These are phyloP conservation scores for Moricandia arvensis DNA, from an alignment of 345 rosid species.

Conservation along the genomic window DNA sequence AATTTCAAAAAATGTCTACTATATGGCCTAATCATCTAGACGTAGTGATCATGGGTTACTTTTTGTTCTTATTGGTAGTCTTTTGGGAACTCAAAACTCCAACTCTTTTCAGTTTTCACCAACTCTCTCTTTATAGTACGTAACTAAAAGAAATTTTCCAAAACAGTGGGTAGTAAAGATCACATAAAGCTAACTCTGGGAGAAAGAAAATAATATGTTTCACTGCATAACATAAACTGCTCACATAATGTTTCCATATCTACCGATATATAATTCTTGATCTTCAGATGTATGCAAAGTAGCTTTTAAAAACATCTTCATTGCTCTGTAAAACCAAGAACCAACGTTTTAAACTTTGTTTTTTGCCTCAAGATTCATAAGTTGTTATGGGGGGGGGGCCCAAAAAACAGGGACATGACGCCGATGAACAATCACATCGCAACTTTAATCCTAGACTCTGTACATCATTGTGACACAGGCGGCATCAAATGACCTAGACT, in stretches of 20 bases:
- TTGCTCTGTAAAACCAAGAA: conserved; percentile 10
- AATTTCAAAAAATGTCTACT: not conserved
- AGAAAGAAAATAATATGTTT: not conserved
- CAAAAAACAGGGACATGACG: conserved; percentile 7
- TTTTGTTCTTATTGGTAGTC: not conserved
- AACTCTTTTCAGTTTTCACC: conserved; percentile 29
- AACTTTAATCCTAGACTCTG: conserved; percentile 8
- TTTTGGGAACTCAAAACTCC: conserved; percentile 10
- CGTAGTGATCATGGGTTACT: not conserved
- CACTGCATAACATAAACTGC: not conserved
- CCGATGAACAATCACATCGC: conserved; percentile 9
- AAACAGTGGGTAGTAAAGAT: not conserved
- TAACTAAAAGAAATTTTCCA: not conserved
- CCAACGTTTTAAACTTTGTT: not conserved
- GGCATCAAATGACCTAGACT: conserved; percentile 22
- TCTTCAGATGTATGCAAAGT: conserved; percentile 2
- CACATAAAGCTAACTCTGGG: conserved; percentile 9
- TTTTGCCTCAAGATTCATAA: not conserved
- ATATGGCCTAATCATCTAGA: not conserved
- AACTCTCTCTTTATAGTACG: conserved; percentile 11
- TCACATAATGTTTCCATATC: not conserved
- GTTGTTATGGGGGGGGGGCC: conserved; percentile 12
- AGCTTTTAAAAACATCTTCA: not conserved
- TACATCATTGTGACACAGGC: conserved; percentile 22
- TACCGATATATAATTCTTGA: not conserved